Base-by-base conservation (phyloP, 2,329 filamentous ascomycete genomes). In the Teratosphaeria destructans region DNA sequence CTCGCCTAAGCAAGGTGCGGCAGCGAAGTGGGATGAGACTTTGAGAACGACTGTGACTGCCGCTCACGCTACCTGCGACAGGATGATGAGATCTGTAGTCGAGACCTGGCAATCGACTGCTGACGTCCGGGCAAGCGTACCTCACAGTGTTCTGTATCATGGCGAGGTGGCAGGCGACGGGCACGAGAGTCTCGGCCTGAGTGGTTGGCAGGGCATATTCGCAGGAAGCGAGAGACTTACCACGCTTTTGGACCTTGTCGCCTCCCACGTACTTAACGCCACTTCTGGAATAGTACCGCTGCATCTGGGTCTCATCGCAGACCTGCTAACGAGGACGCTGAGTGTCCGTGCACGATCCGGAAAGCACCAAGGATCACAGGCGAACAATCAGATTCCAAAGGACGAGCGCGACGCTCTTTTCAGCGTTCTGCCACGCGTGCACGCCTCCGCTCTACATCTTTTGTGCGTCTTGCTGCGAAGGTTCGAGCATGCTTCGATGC, bases 331-430 rank as follows among this genome's bases (percentile, higher is more conserved):
- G 14, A 81, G 93, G 53, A 75, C 96, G 32, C 82, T 89, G 39
- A 84, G 87, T 19, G 64, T 83, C 72, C 72, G 82, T 65, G 59
- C 64, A 79, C 35, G 54, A 68, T 70, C 76, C 72, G 61, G 69
- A 29, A 61, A 78, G 78, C 64, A 78, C 76, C 60, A 64, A n/a
- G 62, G 60, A 1, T 74, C 84, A n/a, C 82, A 86, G 61, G 78
- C 85, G 61, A 92, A 91, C 66, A 79, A 85, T 7, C 86, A 89
- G 63, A 83, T 94, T 63, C 81, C 85, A 35, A 83, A 87, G 62
- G 89, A 95, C 56, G 93, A 96, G 73, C 86, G 87, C 62, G 90
- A 95, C 57, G 83, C 86, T 53, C 79, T 96, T 3, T 92, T 88
- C 83, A 77, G 81, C 54, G 78, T 83, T 19, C 79, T 96, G 11